phyloP scores from a whole-genome alignment of 2,329 filamentous ascomycete species.

The Thermoascus crustaceus region DNA sequence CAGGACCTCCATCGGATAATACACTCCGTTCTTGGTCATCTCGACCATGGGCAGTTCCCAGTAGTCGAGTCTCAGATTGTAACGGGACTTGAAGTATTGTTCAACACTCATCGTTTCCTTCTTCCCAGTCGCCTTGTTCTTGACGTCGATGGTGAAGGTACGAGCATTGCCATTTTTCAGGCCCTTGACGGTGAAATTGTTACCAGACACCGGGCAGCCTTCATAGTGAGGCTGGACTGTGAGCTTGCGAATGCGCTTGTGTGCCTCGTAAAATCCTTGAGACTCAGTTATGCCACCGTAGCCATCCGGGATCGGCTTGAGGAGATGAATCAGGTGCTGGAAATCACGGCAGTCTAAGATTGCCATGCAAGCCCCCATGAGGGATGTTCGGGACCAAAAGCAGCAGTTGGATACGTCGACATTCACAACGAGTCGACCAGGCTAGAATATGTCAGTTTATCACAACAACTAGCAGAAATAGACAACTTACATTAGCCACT shows the following conservation, averaged over 20 bases:
- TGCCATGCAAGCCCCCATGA: conserved; percentile 28
- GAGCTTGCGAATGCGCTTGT: conserved; percentile 27
- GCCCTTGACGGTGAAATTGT: conserved; percentile 44
- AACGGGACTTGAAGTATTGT: conserved; percentile 47
- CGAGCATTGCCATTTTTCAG: conserved; percentile 38
- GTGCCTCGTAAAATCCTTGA: conserved; percentile 17
- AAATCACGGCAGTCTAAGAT: conserved; percentile 24
- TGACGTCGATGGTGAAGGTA: conserved; percentile 36
- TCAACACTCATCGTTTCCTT: conserved; percentile 49
- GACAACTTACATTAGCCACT: conserved; percentile 51
- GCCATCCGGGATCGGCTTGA: conserved; percentile 16
- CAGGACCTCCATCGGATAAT: conserved; percentile 51
- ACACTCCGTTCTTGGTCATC: conserved; percentile 48
- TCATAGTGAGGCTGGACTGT: conserved; percentile 30
- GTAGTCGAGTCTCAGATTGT: conserved; percentile 40
- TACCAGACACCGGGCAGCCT: conserved; percentile 25
- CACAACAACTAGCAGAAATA: conserved; percentile 1
- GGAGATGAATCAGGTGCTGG: conserved; percentile 19
- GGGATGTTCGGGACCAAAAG: conserved; percentile 59
- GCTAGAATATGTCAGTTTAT: conserved; percentile 29
- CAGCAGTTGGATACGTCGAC: conserved; percentile 86
- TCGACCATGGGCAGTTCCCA: conserved; percentile 48
- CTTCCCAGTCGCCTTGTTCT: conserved; percentile 31
- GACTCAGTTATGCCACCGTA: conserved; percentile 18
- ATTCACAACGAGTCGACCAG: conserved; percentile 67